Evolutionary conservation across 805 yeast species (phyloP).

Genomic region (Kluyveromyces wickerhamii): DNA sequence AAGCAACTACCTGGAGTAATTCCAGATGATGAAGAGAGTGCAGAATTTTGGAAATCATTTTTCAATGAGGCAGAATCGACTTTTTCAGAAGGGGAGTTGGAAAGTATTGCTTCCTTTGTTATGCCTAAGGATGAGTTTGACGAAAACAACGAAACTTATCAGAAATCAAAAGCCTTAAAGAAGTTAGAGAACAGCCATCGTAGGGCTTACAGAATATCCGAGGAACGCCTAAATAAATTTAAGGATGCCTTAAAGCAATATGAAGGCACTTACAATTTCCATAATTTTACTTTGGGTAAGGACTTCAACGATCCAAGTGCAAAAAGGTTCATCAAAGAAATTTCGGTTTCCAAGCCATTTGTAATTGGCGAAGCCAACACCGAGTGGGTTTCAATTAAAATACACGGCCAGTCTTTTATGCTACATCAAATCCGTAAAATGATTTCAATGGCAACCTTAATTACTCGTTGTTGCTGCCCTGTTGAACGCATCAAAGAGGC

Average conservation of each 20-base stretch:
- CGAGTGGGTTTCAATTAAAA: constrained; percentile 93
- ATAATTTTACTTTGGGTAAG: constrained; percentile 80
- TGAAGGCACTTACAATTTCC: constrained; percentile 87
- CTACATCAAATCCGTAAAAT: constrained; percentile 95
- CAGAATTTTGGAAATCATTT: constrained; percentile 60
- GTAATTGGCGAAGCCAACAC: constrained; percentile 85
- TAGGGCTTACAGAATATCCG: constrained; percentile 57
- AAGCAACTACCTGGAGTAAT: constrained; percentile 49
- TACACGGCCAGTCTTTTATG: constrained; percentile 98
- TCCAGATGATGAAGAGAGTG: constrained; percentile 60
- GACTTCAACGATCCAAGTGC: constrained; percentile 79
- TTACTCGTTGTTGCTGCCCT: constrained; percentile 83
- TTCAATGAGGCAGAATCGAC: constrained; percentile 32
- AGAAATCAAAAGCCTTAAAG: constrained; percentile 45
- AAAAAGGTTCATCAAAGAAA: constrained; percentile 67
- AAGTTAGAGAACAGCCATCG: constrained; percentile 59
- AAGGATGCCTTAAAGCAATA: constrained; percentile 64
- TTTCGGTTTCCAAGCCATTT: constrained; percentile 80
- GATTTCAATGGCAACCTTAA: constrained; percentile 90
- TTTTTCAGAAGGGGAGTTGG: constrained; percentile 23
- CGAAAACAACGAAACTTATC: constrained; percentile 32
- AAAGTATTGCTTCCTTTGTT: constrained; percentile 20
- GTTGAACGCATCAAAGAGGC: constrained; percentile 66
- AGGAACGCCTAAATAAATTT: constrained; percentile 53
- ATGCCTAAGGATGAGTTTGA: constrained; percentile 34